Evolutionary conservation across 2,329 filamentous ascomycete species (phyloP).

Genomic region (Stemphylium beticola): DNA sequence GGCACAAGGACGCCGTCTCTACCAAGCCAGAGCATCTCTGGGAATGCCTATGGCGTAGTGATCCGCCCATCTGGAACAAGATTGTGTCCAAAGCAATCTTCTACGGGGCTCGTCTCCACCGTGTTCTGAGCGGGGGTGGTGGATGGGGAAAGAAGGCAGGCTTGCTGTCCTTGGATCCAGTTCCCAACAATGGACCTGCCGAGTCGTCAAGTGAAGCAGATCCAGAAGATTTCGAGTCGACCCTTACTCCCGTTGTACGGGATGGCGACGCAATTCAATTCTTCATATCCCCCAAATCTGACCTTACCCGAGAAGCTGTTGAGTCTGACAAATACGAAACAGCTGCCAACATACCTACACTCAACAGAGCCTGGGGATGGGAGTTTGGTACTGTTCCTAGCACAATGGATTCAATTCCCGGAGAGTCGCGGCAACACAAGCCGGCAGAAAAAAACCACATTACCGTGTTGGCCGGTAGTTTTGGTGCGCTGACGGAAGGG

Average conservation of each 20-base stretch:
- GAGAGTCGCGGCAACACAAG: constrained; percentile 27
- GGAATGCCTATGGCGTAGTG: constrained; percentile 28
- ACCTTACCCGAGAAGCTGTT: not conserved
- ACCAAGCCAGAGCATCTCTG: constrained; percentile 9
- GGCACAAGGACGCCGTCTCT: not conserved
- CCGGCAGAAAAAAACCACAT: constrained; percentile 12
- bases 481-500: constrained; percentile 68
- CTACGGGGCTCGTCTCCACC: constrained; percentile 51
- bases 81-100: constrained; percentile 28
- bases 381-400: constrained; percentile 54
- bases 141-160: constrained; percentile 85
- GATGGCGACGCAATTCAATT: constrained; percentile 66
- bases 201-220: constrained; percentile 3
- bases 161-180: constrained; percentile 76
- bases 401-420: constrained; percentile 49
- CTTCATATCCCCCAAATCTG: constrained; percentile 32
- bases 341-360: not conserved
- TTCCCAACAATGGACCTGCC: constrained; percentile 14
- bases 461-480: constrained; percentile 51
- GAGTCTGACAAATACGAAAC: not conserved
- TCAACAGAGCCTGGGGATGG: constrained; percentile 22
- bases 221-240: constrained; percentile 40
- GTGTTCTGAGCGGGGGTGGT: constrained; percentile 76
- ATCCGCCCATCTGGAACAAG: constrained; percentile 29
- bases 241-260: constrained; percentile 63